Evolutionary conservation across 2,329 filamentous ascomycete species (phyloP).

Genomic region (Fusarium incarnatum): DNA sequence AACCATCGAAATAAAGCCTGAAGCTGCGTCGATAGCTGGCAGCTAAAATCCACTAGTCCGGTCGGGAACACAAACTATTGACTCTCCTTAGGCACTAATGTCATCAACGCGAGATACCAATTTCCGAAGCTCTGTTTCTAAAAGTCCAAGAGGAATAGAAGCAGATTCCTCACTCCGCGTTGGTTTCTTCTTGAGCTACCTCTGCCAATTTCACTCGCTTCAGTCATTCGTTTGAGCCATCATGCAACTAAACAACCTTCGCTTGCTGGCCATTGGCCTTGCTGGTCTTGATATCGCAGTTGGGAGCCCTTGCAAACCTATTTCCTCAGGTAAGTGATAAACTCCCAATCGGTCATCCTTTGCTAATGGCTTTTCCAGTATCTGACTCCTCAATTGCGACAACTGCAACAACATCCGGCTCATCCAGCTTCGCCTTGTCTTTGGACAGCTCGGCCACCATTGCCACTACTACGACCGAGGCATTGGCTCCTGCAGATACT

Average conservation of each 20-base stretch:
- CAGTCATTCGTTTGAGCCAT: background rate
- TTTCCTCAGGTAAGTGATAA: background rate
- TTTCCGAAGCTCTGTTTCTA: background rate
- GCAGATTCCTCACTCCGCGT: background rate
- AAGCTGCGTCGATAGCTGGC: background rate
- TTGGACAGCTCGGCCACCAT: background rate
- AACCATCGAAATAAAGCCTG: background rate
- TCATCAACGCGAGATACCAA: background rate
- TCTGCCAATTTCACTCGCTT: background rate
- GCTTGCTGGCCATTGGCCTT: background rate
- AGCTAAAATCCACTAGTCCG: background rate
- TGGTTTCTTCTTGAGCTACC: background rate
- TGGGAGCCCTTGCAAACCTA: background rate
- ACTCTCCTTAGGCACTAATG: background rate
- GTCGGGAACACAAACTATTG: background rate
- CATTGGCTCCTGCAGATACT: background rate
- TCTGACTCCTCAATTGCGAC: background rate
- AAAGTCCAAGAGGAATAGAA: background rate
- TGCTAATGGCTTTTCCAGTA: background rate
- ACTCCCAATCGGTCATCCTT: fast-evolving
- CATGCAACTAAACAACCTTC: background rate
- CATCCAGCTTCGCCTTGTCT: background rate
- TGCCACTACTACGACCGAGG: background rate
- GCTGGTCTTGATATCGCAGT: background rate
- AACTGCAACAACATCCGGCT: background rate